These are phyloP conservation scores for Sordaria brevicollis DNA, from an alignment of 495 filamentous ascomycete genomes.

Conservation along the genomic window DNA sequence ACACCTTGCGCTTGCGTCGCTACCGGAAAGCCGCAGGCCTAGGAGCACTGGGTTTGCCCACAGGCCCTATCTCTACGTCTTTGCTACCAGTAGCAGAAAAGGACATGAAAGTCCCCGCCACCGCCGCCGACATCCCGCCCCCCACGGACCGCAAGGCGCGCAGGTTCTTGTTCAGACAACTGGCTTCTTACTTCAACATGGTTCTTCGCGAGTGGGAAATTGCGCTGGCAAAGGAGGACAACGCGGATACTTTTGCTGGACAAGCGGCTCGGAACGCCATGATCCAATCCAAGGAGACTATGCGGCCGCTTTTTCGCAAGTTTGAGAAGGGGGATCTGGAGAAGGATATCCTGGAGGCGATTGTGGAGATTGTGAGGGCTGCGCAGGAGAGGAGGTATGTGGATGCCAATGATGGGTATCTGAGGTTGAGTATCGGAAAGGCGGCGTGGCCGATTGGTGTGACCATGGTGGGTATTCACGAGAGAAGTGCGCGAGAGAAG, in stretches of 20 bases:
- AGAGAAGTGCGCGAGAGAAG: slow-evolving; percentile 89
- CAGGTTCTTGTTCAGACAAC: slow-evolving; percentile 68
- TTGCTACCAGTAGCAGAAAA: slow-evolving; percentile 66
- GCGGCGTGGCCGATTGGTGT: slow-evolving; percentile 99
- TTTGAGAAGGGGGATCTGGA: slow-evolving; percentile 74
- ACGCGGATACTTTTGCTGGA: slow-evolving; percentile 64
- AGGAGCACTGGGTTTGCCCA: slow-evolving; percentile 39
- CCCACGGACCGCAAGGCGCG: slow-evolving; percentile 42
- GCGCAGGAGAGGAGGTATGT: slow-evolving; percentile 88
- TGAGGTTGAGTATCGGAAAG: slow-evolving; percentile 91
- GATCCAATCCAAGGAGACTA: slow-evolving; percentile 70
- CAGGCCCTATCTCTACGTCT: slow-evolving; percentile 54
- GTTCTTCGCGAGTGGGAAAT: slow-evolving; percentile 78
- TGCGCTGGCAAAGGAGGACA: slow-evolving; percentile 61
- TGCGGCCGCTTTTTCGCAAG: slow-evolving; percentile 82
- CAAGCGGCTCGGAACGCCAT: slow-evolving; percentile 69
- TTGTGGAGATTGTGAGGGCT: slow-evolving; percentile 88
- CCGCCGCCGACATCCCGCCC: slow-evolving; percentile 46
- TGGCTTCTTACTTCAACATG: slow-evolving; percentile 89
- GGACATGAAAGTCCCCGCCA: slow-evolving; percentile 71
- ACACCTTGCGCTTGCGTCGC: slow-evolving; percentile 54
- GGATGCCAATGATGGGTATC: slow-evolving; percentile 90
- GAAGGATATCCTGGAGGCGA: slow-evolving; percentile 65
- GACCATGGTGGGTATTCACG: slow-evolving; percentile 99
- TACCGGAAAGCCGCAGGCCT: slow-evolving; percentile 38